phyloP scores from a whole-genome alignment of 2,329 filamentous ascomycete species.

The Fusarium piperis region DNA sequence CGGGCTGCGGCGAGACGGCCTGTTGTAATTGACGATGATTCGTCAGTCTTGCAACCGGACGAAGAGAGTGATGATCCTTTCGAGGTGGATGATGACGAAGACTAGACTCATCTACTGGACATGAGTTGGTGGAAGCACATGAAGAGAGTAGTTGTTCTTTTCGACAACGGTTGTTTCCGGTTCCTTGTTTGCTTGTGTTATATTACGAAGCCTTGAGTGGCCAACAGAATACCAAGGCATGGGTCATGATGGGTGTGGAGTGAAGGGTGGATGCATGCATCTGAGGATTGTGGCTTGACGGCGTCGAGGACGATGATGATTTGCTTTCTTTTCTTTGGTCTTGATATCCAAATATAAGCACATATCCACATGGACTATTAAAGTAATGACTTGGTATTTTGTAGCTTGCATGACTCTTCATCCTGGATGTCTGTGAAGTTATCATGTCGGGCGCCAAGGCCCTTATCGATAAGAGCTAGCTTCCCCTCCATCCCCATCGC shows the following conservation, averaged over 20 bases:
- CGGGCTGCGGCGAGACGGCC: slow-evolving; percentile 56
- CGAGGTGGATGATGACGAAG: slow-evolving; percentile 56
- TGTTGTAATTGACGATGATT: slow-evolving; percentile 52
- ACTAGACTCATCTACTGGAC: slow-evolving; percentile 32
- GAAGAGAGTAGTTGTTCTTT: slow-evolving; percentile 10
- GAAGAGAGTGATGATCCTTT: slow-evolving; percentile 58
- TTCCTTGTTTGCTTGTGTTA: slow-evolving; percentile 8
- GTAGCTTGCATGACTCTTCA: neutral
- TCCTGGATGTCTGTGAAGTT: neutral
- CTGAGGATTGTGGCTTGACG: slow-evolving; percentile 2
- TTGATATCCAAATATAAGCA: slow-evolving; percentile 20
- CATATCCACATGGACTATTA: neutral
- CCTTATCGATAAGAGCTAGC: slow-evolving; percentile 39
- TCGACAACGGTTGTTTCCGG: neutral
- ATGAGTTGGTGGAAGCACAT: neutral
- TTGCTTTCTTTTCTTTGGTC: neutral
- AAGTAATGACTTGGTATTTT: neutral
- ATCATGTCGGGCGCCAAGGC: neutral
- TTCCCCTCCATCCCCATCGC: slow-evolving; percentile 20
- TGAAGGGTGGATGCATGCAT: neutral
- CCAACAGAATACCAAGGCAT: slow-evolving; percentile 5
- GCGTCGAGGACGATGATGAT: slow-evolving; percentile 28
- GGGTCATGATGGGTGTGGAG: neutral
- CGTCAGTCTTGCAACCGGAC: slow-evolving; percentile 43
- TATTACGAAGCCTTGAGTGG: slow-evolving; percentile 13